Evolutionary conservation across 805 yeast genomes (phyloP).

Genomic region (Yamadazyma paraphyllophila): DNA sequence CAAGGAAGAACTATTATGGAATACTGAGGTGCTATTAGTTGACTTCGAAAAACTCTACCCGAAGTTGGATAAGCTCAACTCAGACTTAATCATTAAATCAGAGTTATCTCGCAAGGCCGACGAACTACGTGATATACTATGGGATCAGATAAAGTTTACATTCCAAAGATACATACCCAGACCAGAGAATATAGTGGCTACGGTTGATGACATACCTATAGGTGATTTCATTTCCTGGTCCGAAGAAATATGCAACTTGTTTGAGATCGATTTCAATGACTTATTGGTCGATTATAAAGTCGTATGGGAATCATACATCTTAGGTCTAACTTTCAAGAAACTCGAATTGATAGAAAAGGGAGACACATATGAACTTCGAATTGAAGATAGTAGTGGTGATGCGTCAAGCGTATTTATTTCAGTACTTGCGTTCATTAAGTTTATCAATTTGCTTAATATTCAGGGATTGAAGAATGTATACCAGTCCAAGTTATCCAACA

Average conservation of each 20-base stretch:
- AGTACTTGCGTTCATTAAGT: slow-evolving; percentile 24
- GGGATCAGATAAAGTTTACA: slow-evolving; percentile 16
- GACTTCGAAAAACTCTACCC: slow-evolving; percentile 19
- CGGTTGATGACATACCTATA: slow-evolving; percentile 11
- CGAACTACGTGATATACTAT: slow-evolving; percentile 10
- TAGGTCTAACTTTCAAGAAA: slow-evolving; percentile 4
- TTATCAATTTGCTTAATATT: slow-evolving; percentile 26
- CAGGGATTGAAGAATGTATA: slow-evolving; percentile 23
- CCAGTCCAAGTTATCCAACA: slow-evolving; percentile 24
- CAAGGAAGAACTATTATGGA: slow-evolving; percentile 12
- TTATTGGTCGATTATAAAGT: slow-evolving; percentile 11
- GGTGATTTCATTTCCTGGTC: slow-evolving; percentile 10
- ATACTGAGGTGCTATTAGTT: slow-evolving; percentile 16
- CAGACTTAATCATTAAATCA: slow-evolving; percentile 13
- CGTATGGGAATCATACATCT: slow-evolving; percentile 12
- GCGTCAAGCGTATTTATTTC: slow-evolving; percentile 18
- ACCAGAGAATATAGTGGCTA: slow-evolving; percentile 12
- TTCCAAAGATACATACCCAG: slow-evolving; percentile 21
- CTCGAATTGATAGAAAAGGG: neutral
- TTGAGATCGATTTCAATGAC: slow-evolving; percentile 11
- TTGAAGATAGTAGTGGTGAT: slow-evolving; percentile 4
- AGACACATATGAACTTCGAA: neutral
- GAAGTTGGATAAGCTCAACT: slow-evolving; percentile 15
- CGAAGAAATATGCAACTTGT: slow-evolving; percentile 8
- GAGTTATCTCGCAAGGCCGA: slow-evolving; percentile 13